A percentile compares a stretch with the other conserved stretches of the same genome.
Conservation (phyloP, 2,329 filamentous ascomycete species). For the Chalara sp. region DNA sequence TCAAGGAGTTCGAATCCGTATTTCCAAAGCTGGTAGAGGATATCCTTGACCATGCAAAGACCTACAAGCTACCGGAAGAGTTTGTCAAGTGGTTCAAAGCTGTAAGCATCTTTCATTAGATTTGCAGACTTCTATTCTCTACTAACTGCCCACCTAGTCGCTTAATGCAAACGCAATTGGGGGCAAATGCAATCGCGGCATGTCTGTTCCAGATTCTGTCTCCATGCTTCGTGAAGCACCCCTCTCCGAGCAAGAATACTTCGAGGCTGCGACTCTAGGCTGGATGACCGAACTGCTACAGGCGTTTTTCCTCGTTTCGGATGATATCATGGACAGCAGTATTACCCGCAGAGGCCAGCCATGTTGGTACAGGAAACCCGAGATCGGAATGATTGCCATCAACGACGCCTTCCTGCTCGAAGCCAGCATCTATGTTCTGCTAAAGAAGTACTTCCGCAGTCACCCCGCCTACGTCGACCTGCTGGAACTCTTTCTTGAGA, state of each 20-base stretch:
- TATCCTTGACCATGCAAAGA: slow-evolving; percentile 68
- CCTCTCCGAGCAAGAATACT: slow-evolving; percentile 77
- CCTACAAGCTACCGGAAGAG: slow-evolving; percentile 76
- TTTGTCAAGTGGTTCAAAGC: slow-evolving; percentile 78
- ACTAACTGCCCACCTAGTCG: slow-evolving; percentile 42
- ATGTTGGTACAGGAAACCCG: slow-evolving; percentile 90
- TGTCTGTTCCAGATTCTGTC: slow-evolving; percentile 91
- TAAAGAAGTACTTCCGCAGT: slow-evolving; percentile 88
- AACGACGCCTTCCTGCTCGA: slow-evolving; percentile 98
- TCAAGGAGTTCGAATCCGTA: slow-evolving; percentile 82
- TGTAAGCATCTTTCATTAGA: slow-evolving; percentile 11
- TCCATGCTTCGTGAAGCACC: slow-evolving; percentile 68
- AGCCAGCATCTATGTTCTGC: slow-evolving; percentile 77
- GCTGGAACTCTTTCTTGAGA: slow-evolving; percentile 93
- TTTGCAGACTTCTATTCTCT: slow-evolving; percentile 1
- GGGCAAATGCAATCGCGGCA: slow-evolving; percentile 97
- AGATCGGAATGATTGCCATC: slow-evolving; percentile 93
- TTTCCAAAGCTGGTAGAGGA: slow-evolving; percentile 83
- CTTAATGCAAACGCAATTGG: slow-evolving; percentile 83
- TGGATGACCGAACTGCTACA: slow-evolving; percentile 98
- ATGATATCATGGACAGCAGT: slow-evolving; percentile 97
- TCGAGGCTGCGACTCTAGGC: slow-evolving; percentile 78
- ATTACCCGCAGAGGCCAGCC: slow-evolving; percentile 91
- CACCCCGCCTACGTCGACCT: slow-evolving; percentile 88
- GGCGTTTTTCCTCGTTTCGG: slow-evolving; percentile 96